phyloP scores from a whole-genome alignment of 257 asterid species.

The Solanum corneliomulleri region DNA sequence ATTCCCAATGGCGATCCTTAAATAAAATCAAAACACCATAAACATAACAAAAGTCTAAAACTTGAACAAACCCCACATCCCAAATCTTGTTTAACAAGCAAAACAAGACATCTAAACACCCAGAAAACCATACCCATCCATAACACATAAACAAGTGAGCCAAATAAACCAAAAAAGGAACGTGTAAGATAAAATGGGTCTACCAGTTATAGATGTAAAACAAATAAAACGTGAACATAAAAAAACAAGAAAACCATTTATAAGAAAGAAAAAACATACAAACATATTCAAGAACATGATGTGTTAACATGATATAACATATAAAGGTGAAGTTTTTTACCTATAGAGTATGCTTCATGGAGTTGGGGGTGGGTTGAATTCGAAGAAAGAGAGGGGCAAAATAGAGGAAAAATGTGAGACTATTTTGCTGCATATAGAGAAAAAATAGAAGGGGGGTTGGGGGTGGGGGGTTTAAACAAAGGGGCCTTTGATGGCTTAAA shows the following conservation, averaged over 20 bases:
- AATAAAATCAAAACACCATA: constrained; percentile 10
- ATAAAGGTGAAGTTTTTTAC: constrained; percentile 8
- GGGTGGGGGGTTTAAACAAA: background rate
- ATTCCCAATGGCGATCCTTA: constrained; percentile 27
- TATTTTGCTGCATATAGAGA: constrained; percentile 10
- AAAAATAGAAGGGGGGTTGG: background rate
- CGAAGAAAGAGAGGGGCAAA: constrained; percentile 12
- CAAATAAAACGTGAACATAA: constrained; percentile 21
- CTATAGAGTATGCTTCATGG: constrained; percentile 13
- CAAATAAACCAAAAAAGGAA: background rate
- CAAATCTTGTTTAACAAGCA: constrained; percentile 18
- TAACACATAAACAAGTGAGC: background rate
- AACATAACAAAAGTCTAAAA: constrained; percentile 4
- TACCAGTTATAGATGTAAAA: constrained; percentile 18
- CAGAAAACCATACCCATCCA: background rate
- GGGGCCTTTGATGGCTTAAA: background rate
- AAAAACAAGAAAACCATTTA: background rate
- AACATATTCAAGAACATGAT: constrained; percentile 1
- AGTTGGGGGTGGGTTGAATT: constrained; percentile 11
- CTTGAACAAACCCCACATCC: constrained; percentile 1
- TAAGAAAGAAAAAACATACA: background rate
- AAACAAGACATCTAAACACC: constrained; percentile 1
- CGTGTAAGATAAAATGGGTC: constrained; percentile 29
- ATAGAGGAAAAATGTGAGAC: constrained; percentile 2
- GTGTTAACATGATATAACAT: background rate